Evolutionary conservation across 495 filamentous ascomycete genomes (phyloP), one percentile per base, ranked within the genome.

Genomic region (Monascus purpureus): DNA sequence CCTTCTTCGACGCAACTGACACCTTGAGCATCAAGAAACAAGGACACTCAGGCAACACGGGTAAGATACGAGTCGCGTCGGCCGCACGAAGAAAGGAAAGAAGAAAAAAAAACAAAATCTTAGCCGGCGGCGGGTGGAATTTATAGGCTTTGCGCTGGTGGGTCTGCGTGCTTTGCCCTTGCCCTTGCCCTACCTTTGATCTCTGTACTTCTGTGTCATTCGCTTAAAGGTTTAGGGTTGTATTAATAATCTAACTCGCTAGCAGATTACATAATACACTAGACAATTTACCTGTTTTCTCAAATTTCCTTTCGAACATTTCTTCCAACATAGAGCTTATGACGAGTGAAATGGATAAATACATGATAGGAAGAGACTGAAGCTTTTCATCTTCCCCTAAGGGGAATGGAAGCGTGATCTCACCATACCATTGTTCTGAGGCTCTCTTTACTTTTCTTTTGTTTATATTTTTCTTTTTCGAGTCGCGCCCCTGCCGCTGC

Each of bases 281-380:
- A n/a, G n/a, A n/a, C n/a, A n/a, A n/a, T n/a, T n/a, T n/a, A n/a
- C n/a, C n/a, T n/a, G n/a, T n/a, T n/a, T n/a, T n/a, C n/a, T n/a
- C n/a, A n/a, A n/a, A n/a, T 39, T 42, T 45, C 45, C 25, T 29
- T 35, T 35, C 37, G 41, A 41, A 29, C 40, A 43, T 36, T 15
- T 41, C 27, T 43, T 46, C 39, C 29, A 31, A 36, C 35, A 56
- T 36, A 55, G 46, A 65, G 68, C 64, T 59, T 40, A 52, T 70
- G 68, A 73, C 70, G 68, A 73, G 58, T n/a, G 34, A 31, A 50
- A 36, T 54, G 60, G 60, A 55, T 46, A 57, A 53, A 54, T n/a
- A 45, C 52, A 64, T 66, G 61, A 73, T 72, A 73, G 68, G 69
- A 73, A 73, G 69, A 73, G 69, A 59, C 64, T 73, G 69, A 73